These are phyloP conservation scores for Chlamydomonas sp. DNA, from an alignment of 139 green algal genomes.

Conservation along the genomic window DNA sequence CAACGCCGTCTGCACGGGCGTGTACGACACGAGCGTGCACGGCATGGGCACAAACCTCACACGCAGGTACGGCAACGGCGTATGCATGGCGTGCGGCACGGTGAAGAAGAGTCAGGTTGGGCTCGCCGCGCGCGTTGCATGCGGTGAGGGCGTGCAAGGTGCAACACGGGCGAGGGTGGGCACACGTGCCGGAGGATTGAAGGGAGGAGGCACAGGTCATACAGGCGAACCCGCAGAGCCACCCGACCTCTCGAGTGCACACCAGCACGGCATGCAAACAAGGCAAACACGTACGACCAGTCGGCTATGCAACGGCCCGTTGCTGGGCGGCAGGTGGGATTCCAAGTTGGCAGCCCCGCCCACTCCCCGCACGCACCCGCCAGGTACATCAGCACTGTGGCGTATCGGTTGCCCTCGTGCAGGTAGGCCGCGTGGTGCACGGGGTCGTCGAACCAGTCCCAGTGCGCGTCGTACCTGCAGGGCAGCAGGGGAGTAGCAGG, in stretches of 20 bases:
- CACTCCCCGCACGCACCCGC: constrained; percentile 31
- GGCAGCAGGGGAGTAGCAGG: no score
- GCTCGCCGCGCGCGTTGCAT: no score
- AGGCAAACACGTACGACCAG: neutral
- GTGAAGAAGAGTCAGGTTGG: no score
- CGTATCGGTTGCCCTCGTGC: constrained; percentile 53
- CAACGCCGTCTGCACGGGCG: constrained; percentile 57
- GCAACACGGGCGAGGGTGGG: no score
- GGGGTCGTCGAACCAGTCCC: constrained; percentile 73
- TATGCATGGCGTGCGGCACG: no score
- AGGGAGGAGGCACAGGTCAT: no score
- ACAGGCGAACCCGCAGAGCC: no score
- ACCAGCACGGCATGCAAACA: neutral
- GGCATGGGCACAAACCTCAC: no score
- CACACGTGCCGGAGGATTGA: no score
- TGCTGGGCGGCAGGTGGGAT: neutral
- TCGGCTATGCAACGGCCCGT: neutral
- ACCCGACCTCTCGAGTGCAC: no score
- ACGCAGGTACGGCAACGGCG: no score
- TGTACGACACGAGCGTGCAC: neutral
- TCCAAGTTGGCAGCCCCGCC: neutral
- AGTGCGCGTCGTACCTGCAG: constrained; percentile 43
- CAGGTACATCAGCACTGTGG: constrained; percentile 82
- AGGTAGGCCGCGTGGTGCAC: constrained; percentile 43
- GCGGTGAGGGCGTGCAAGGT: no score